A percentile compares a stretch with the other conserved stretches of the same genome.
Conservation (phyloP, 331 rosid species). For the Pyrus hybrid region DNA sequence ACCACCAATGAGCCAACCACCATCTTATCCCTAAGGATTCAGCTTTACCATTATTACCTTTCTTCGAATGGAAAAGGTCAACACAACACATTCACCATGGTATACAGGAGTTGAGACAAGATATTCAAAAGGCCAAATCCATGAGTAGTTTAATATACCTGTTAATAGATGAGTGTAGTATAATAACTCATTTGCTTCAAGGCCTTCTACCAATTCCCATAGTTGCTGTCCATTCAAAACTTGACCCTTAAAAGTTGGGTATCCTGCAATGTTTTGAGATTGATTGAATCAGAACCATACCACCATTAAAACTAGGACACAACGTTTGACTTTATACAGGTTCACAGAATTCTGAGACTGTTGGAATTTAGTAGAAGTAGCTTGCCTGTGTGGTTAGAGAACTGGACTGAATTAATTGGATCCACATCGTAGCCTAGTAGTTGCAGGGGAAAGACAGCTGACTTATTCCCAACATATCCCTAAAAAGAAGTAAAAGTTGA, state of each 20-base stretch:
- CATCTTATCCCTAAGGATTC: neutral
- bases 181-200: slow-evolving; percentile 59
- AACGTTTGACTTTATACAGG: slow-evolving; percentile 24
- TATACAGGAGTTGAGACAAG: neutral
- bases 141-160: slow-evolving; percentile 30
- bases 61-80: neutral
- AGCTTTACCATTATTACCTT: neutral
- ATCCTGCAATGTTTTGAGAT: slow-evolving; percentile 47
- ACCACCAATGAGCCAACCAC: neutral
- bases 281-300: slow-evolving; percentile 19
- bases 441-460: slow-evolving; percentile 83
- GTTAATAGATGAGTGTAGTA: slow-evolving; percentile 85
- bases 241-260: slow-evolving; percentile 87
- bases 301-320: slow-evolving; percentile 15
- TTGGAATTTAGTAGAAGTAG: slow-evolving; percentile 38
- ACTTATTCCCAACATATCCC: slow-evolving; percentile 89
- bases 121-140: neutral
- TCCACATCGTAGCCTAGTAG: slow-evolving; percentile 87
- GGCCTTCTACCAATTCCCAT: slow-evolving; percentile 80
- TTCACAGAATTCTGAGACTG: slow-evolving; percentile 31
- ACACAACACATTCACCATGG: neutral
- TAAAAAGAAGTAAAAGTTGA: slow-evolving; percentile 15
- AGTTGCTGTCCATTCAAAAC: slow-evolving; percentile 77
- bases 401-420: slow-evolving; percentile 86
- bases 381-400: slow-evolving; percentile 96